Evolutionary conservation across 2,329 filamentous ascomycete species (phyloP).

Genomic region (Pezicula carpinea): DNA sequence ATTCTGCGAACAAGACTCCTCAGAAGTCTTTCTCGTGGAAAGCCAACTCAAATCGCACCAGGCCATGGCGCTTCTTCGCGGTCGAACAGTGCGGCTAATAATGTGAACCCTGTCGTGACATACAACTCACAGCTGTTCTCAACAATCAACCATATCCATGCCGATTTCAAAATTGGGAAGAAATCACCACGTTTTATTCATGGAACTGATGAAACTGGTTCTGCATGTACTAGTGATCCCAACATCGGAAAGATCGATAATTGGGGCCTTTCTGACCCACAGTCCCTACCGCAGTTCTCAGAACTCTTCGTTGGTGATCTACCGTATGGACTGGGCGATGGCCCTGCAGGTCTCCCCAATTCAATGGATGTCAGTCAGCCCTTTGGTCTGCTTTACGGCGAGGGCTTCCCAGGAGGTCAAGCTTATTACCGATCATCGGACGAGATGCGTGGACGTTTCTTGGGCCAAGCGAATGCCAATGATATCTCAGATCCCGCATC

Average conservation of each 20-base stretch:
- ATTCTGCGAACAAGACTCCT: constrained; percentile 81
- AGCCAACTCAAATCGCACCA: constrained; percentile 57
- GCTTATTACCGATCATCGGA: constrained; percentile 71
- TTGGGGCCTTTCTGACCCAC: constrained; percentile 77
- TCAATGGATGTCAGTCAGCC: constrained; percentile 86
- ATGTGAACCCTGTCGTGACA: constrained; percentile 69
- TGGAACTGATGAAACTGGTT: constrained; percentile 72
- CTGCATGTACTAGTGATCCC: constrained; percentile 79
- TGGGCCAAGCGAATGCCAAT: constrained; percentile 57
- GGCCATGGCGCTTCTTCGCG: constrained; percentile 48
- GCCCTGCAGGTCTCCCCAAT: constrained; percentile 75
- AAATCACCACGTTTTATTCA: constrained; percentile 77
- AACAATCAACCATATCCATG: constrained; percentile 75
- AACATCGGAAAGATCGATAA: constrained; percentile 68
- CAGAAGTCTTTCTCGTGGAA: constrained; percentile 75
- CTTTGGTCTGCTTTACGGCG: constrained; percentile 78
- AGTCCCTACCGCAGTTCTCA: constrained; percentile 70
- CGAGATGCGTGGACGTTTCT: constrained; percentile 72
- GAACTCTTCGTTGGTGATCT: constrained; percentile 70
- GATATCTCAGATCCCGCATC: constrained; percentile 57
- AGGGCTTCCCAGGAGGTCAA: constrained; percentile 79
- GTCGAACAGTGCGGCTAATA: constrained; percentile 44
- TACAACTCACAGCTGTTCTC: constrained; percentile 82
- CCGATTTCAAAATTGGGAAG: constrained; percentile 68
- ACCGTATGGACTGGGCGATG: constrained; percentile 74